phyloP scores from a whole-genome alignment of 2,329 filamentous ascomycete species.

The Monosporascus sp. region DNA sequence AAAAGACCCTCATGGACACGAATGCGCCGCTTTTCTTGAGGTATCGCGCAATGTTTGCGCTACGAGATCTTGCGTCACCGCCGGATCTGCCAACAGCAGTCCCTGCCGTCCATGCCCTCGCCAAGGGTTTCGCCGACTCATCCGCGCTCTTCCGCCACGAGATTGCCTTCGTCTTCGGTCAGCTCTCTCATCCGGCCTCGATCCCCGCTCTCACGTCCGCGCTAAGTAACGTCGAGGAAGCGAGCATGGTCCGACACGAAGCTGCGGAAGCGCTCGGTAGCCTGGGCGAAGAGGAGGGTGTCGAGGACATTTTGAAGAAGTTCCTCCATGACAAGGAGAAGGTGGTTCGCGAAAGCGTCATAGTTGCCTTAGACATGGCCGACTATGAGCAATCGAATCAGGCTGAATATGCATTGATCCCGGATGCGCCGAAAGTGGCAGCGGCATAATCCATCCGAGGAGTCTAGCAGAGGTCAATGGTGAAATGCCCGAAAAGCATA shows the following conservation, averaged over 20 bases:
- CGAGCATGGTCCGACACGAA: conserved; percentile 95
- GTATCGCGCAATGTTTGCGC: conserved; percentile 96
- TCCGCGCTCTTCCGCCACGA: conserved; percentile 96
- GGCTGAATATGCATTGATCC: conserved; percentile 87
- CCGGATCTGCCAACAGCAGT: conserved; percentile 85
- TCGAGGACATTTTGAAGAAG: conserved; percentile 75
- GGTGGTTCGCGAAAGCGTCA: conserved; percentile 89
- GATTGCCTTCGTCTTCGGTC: conserved; percentile 96
- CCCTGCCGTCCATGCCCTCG: conserved; percentile 79
- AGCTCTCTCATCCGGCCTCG: conserved; percentile 92
- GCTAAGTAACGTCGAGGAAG: conserved; percentile 73
- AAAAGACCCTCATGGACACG: conserved; percentile 72
- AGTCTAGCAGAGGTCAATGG: conserved; percentile 13
- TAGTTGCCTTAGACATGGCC: conserved; percentile 96
- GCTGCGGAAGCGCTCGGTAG: conserved; percentile 94
- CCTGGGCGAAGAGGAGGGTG: conserved; percentile 86
- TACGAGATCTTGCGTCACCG: conserved; percentile 90
- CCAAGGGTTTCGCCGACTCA: conserved; percentile 75
- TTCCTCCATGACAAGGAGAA: conserved; percentile 89
- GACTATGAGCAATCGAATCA: conserved; percentile 90
- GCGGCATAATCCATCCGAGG: conserved; percentile 14
- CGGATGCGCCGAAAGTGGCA: conserved; percentile 47
- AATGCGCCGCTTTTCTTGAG: conserved; percentile 77
- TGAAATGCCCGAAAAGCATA: conserved; percentile 14
- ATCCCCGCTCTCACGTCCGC: conserved; percentile 81